Evolutionary conservation across 257 asterid species (phyloP), one percentile per base, ranked within the genome.

Genomic region (Catharanthus roseus): DNA sequence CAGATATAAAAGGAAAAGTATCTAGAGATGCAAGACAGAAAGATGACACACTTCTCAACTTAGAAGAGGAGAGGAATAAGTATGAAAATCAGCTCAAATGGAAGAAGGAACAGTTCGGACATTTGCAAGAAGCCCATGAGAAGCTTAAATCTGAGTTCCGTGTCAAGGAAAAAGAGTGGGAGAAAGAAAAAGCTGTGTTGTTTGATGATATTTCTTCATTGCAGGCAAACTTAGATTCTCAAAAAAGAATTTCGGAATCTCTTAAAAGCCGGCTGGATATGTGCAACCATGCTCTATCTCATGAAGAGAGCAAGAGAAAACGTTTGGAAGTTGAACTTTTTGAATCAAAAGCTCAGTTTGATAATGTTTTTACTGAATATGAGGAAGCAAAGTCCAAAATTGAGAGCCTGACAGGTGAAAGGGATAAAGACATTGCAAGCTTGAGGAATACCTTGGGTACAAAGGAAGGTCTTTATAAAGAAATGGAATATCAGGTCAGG

Each of bases 51-150:
- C 69, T 86, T 73, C 70, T 67, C 53, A 77, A 82, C 74, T 72
- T 87, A 28, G 97, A 87, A 82, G 95, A 86, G 55, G 90, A 84
- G 67, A 87, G 76, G 41, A 83, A 65, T 75, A 90, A 81, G 81
- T 68, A 80, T 31, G 86, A 86, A 75, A 86, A 87, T 74, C 90
- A 86, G 83, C 85, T 92, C 79, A 90, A 92, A 76, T 90, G 96
- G 97, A 90, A 88, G 85, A 92, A 82, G 76, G 98, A 92, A 74
- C 97, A 89, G 78, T 92, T 92, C 70, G 71, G 74, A 74, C 98
- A 87, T 78, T 77, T 92, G 75, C 85, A 88, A 77, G 96, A 90
- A 78, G 97, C 97, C 76, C 88, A 92, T 73, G 76, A 82, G 68
- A 87, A 86, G 82, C 89, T 90, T 73, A 77, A 75, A 11, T 78